Conservation (phyloP, 2,329 filamentous ascomycete species). For the Aspergillus tamarii region DNA sequence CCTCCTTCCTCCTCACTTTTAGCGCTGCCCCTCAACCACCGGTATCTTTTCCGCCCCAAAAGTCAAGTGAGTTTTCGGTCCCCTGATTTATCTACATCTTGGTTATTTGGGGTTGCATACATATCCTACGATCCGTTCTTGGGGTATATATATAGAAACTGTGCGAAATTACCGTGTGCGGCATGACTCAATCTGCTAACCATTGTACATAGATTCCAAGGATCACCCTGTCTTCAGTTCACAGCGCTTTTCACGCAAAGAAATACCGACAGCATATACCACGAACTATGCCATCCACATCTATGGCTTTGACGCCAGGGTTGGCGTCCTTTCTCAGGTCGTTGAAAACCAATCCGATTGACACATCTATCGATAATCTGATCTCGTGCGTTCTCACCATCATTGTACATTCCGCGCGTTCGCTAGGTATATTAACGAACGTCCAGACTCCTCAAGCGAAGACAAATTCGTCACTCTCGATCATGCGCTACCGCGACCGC, state of each 20-base stretch:
- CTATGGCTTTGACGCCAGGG: constrained; percentile 67
- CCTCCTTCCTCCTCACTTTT: constrained; percentile 3
- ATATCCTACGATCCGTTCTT: not conserved
- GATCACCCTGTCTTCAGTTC: not conserved
- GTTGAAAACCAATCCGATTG: constrained; percentile 73
- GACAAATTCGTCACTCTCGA: constrained; percentile 85
- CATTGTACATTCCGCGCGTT: not conserved
- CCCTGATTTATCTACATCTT: not conserved
- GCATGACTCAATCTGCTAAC: constrained; percentile 11
- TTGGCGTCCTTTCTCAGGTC: constrained; percentile 78
- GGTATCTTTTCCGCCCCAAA: not conserved
- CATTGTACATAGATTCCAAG: constrained; percentile 13
- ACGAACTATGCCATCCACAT: constrained; percentile 60
- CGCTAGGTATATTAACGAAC: constrained; percentile 20
- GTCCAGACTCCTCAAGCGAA: constrained; percentile 78
- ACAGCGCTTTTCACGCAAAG: not conserved
- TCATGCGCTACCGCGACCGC: constrained; percentile 90
- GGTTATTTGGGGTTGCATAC: not conserved
- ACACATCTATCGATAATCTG: constrained; percentile 80
- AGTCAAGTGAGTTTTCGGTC: not conserved
- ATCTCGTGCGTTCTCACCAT: constrained; percentile 66
- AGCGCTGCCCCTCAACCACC: constrained; percentile 1
- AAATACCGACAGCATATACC: not conserved
- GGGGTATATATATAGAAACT: not conserved
- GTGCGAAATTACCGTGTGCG: constrained; percentile 4